Evolutionary conservation across 192 early-diverging fungal species (phyloP).

Genomic region (Coemansia sp.): DNA sequence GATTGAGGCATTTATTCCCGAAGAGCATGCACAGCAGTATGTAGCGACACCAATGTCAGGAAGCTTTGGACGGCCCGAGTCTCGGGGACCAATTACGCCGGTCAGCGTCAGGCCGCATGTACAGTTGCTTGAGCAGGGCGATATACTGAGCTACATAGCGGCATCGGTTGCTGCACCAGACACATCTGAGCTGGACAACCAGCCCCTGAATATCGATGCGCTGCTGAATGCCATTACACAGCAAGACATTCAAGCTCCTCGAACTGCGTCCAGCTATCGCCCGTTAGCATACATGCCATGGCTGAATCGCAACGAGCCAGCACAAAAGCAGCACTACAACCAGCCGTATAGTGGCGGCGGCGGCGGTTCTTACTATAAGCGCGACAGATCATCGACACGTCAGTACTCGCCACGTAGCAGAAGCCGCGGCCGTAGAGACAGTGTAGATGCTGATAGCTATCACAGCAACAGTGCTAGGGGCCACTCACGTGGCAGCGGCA

Average conservation of each 20-base stretch:
- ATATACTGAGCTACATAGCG: constrained; percentile 45
- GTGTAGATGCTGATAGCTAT: constrained; percentile 18
- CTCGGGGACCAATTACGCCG: not conserved
- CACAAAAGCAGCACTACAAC: constrained; percentile 6
- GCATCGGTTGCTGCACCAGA: constrained; percentile 25
- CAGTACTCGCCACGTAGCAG: constrained; percentile 19
- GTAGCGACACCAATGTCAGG: not conserved
- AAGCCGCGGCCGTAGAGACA: constrained; percentile 22
- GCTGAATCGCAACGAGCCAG: constrained; percentile 10
- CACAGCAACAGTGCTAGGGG: constrained; percentile 13
- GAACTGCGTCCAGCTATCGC: constrained; percentile 26
- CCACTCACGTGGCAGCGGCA: constrained; percentile 8
- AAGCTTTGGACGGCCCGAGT: not conserved
- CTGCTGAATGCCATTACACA: constrained; percentile 28
- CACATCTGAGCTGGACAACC: constrained; percentile 14
- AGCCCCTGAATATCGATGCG: constrained; percentile 23
- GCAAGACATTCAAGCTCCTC: not conserved
- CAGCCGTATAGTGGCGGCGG: not conserved
- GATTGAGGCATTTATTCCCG: constrained; percentile 24
- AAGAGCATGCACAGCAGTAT: constrained; percentile 5
- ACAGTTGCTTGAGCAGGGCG: constrained; percentile 36
- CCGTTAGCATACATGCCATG: constrained; percentile 44
- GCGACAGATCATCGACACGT: constrained; percentile 7
- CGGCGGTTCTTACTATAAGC: constrained; percentile 5
- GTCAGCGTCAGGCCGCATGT: not conserved